These are phyloP conservation scores for Lentinula novae-zelandiae DNA, from an alignment of 1,284 basidiomycete genomes.

Conservation along the genomic window DNA sequence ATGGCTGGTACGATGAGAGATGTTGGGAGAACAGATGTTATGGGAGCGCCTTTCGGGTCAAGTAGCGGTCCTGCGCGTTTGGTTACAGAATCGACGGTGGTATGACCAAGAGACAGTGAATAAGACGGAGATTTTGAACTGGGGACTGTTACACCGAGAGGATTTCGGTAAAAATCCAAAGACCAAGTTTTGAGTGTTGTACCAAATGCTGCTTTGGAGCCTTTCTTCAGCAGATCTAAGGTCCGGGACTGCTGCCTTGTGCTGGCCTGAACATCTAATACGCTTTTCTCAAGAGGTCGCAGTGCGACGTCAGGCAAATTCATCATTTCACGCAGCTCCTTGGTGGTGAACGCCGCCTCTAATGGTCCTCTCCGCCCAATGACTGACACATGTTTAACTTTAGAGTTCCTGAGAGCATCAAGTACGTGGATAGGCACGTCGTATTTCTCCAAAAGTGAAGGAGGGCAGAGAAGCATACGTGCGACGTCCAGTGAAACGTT, in stretches of 20 bases:
- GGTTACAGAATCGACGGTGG: slow-evolving; percentile 47
- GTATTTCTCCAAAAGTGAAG: slow-evolving; percentile 61
- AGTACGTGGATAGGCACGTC: slow-evolving; percentile 84
- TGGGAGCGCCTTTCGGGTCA: slow-evolving; percentile 18
- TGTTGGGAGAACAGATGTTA: slow-evolving; percentile 49
- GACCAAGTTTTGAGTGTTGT: slow-evolving; percentile 68
- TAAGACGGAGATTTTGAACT: slow-evolving; percentile 10
- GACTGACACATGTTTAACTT: slow-evolving; percentile 78
- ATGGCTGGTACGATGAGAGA: slow-evolving; percentile 87
- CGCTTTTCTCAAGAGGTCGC: slow-evolving; percentile 44
- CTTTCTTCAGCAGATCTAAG: slow-evolving; percentile 65
- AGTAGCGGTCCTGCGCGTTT: slow-evolving; percentile 60
- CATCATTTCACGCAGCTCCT: slow-evolving; percentile 92
- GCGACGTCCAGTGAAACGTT: slow-evolving; percentile 96
- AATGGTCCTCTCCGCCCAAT: slow-evolving; percentile 85
- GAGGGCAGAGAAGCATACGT: slow-evolving; percentile 78
- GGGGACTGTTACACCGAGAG: slow-evolving; percentile 44
- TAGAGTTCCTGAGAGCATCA: slow-evolving; percentile 58
- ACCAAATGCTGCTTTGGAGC: slow-evolving; percentile 50
- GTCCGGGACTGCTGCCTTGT: slow-evolving; percentile 68
- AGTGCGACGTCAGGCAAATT: slow-evolving; percentile 72
- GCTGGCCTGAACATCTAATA: slow-evolving; percentile 36
- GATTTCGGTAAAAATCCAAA: slow-evolving; percentile 78
- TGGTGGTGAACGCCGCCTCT: slow-evolving; percentile 91
- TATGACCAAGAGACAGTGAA: slow-evolving; percentile 53